Percentiles rank a stretch among this genome's conserved stretches.
Conservation (phyloP, 2,329 filamentous ascomycete genomes). For the Sporothrix phasma region DNA sequence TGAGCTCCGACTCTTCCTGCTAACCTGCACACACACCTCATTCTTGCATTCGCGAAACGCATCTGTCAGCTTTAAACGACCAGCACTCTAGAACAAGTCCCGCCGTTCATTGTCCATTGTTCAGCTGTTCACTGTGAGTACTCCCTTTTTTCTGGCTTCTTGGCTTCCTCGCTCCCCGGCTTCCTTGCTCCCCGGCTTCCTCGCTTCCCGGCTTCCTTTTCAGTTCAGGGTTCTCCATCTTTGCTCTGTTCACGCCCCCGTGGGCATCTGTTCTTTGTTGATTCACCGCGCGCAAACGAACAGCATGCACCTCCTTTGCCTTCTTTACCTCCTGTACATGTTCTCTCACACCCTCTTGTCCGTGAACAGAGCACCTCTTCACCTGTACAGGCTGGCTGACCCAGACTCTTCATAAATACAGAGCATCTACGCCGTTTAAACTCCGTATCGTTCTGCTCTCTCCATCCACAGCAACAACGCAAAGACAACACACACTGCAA, state of each 20-base stretch:
- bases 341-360: background rate
- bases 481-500: background rate
- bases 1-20: slow-evolving; percentile 15
- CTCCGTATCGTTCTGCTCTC: background rate
- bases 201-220: too few species aligned
- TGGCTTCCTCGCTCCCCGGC: too few species aligned
- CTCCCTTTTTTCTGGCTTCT: background rate
- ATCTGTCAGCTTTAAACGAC: background rate
- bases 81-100: background rate
- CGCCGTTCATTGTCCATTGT: background rate
- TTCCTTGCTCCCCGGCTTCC: too few species aligned
- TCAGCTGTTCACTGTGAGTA: slow-evolving; percentile 2
- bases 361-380: slow-evolving; percentile 4
- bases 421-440: background rate
- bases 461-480: background rate
- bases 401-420: background rate
- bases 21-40: background rate
- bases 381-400: slow-evolving; percentile 1
- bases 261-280: background rate
- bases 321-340: too few species aligned
- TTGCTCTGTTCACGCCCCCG: background rate
- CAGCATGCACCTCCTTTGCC: background rate
- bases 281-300: background rate
- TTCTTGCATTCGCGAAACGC: background rate
- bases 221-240: background rate